Percentiles rank a stretch among this genome's conserved stretches.
Conservation (phyloP, 2,329 filamentous ascomycete genomes). For the Aspergillus melleus region DNA sequence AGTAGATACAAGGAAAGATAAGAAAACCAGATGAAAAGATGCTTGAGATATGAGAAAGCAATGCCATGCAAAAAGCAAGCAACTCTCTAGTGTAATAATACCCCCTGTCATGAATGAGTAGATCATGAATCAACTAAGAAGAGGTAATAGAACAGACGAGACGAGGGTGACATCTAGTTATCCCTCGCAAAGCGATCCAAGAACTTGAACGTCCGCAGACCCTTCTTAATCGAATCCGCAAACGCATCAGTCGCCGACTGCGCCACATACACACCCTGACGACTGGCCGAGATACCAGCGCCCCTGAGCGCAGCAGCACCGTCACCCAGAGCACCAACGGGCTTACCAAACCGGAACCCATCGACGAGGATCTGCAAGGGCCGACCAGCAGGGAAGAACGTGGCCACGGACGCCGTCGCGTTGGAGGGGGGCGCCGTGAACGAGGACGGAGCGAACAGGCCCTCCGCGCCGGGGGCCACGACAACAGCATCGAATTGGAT, state of each 20-base stretch:
- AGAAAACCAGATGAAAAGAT: neutral
- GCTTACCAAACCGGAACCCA: conserved; percentile 69
- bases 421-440: conserved; percentile 23
- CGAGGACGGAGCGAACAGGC: conserved; percentile 47
- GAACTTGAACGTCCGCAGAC: conserved; percentile 66
- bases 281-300: conserved; percentile 45
- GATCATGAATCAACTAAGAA: neutral
- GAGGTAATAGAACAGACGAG: neutral
- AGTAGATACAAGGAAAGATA: neutral
- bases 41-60: no score
- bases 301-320: conserved; percentile 40
- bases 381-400: conserved; percentile 64
- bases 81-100: no score
- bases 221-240: conserved; percentile 54
- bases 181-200: conserved; percentile 64
- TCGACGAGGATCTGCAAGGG: conserved; percentile 64
- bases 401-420: conserved; percentile 44
- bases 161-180: conserved; percentile 14
- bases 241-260: conserved; percentile 38
- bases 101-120: neutral
- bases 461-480: conserved; percentile 55
- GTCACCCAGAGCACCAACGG: conserved; percentile 60
- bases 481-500: conserved; percentile 52
- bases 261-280: conserved; percentile 39
- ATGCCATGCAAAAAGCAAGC: no score